Base-by-base conservation (phyloP, 352 stramenopile species). In the Phytophthora podocarpi region DNA sequence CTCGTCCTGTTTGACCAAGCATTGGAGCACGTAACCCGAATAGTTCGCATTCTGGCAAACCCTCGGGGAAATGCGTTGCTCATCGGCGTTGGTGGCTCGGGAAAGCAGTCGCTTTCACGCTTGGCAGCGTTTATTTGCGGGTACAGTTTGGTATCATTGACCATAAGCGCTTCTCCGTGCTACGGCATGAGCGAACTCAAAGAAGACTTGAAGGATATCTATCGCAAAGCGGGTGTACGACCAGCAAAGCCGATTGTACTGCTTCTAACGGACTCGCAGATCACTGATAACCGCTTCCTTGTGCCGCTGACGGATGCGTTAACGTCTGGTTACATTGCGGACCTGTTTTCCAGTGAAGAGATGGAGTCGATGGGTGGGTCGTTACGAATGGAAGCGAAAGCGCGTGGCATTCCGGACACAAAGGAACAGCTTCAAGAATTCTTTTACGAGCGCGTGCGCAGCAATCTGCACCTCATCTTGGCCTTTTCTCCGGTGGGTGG, bases 1-100 rank as follows among this genome's bases (percentile, higher is more conserved):
- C 69, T 98, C 8, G 91, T 98, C 31, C 59, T 98, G 0, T 98
- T 98, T 64, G 90, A 97, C 13, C 85, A 97, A 60, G 92, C 92
- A 2, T 76, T 97, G 55, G 80, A 96, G 36, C 91, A 98, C 45
- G 72, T 98, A 12, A 80, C 85, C 4, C 78, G 92, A 36, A 97
- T 98, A 31, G 82, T 90, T 35, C 74, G 92, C 7, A 91, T 98
- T 27, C 42, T 98, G 21, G 71, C 79, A 11, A 82, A 83, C 16
- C 72, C 87, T 15, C 72, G 77, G 1, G 91, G 91, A 20, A 85
- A 98, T 52, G 86, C 86, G 8, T 73, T 98, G 27, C 68, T 97
- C 20, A 92, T 95, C 26, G 87, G 86, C 4, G 87, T 95, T 8
- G 87, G 87, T 34, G 87, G 87, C 0, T 93, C 80, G 1, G 92